A percentile compares a stretch with the other conserved stretches of the same genome.
Conservation (phyloP, 1,284 basidiomycete genomes). For the Serendipita sp. region DNA sequence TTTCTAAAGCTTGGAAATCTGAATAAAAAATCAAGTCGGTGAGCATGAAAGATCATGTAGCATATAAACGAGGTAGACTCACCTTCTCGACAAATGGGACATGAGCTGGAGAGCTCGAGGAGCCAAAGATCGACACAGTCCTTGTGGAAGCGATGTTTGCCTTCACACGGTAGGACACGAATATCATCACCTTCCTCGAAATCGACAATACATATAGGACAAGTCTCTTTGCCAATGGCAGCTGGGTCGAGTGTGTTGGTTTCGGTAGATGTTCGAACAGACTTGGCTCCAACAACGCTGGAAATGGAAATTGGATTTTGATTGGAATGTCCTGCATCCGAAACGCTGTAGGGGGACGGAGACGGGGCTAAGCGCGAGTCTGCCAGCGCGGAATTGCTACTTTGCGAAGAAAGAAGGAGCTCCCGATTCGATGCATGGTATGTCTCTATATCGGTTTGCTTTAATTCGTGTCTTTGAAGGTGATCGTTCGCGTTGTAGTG, state of each 20-base stretch:
- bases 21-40: constrained; percentile 4
- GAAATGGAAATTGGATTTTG: background rate
- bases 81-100: constrained; percentile 85
- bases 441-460: constrained; percentile 8
- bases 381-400: background rate
- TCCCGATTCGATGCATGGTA: background rate
- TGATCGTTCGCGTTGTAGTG: background rate
- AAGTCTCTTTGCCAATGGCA: constrained; percentile 66
- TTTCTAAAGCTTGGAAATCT: constrained; percentile 38
- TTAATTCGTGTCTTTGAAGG: background rate
- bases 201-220: constrained; percentile 86
- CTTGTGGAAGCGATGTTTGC: constrained; percentile 77
- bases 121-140: constrained; percentile 76
- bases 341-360: background rate
- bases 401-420: background rate
- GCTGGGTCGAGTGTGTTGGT: constrained; percentile 25
- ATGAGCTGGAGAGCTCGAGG: constrained; percentile 75
- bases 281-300: background rate
- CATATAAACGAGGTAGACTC: constrained; percentile 15
- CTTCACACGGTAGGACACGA: constrained; percentile 77
- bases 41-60: background rate
- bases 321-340: background rate
- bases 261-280: background rate
- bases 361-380: background rate
- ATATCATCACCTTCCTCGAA: constrained; percentile 88